Conservation (phyloP, 2,329 filamentous ascomycete species). For the Monosporascus sp. region DNA sequence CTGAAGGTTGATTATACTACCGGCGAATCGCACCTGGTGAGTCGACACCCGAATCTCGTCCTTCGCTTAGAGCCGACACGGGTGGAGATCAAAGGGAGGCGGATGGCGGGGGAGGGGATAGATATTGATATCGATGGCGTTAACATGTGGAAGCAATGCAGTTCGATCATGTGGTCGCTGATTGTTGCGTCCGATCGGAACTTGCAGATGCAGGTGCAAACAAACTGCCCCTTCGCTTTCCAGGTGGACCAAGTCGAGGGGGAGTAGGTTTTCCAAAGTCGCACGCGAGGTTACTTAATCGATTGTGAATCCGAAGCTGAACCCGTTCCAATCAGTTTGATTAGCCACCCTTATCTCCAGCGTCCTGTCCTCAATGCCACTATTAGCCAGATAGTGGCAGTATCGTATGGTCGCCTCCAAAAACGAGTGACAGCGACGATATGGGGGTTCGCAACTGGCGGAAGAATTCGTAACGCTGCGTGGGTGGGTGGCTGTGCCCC, state of each 20-base stretch:
- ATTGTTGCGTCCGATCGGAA: neutral
- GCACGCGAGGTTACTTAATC: neutral
- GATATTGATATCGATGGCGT: conserved; percentile 10
- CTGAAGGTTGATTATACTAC: conserved; percentile 8
- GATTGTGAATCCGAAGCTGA: neutral
- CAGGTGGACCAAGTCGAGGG: neutral
- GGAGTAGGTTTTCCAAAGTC: neutral
- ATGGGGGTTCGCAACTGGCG: too few relatives aligned
- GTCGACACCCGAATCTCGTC: neutral
- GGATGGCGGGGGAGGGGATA: neutral
- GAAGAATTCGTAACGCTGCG: too few relatives aligned
- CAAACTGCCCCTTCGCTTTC: neutral
- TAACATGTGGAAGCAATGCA: conserved; percentile 17
- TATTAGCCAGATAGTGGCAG: neutral
- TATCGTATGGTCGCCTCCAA: neutral
- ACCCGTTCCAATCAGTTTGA: neutral
- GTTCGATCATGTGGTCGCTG: neutral
- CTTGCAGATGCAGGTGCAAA: neutral
- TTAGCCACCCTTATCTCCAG: too few relatives aligned
- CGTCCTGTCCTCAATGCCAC: neutral
- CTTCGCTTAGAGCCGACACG: conserved; percentile 6
- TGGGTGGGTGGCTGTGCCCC: too few relatives aligned
- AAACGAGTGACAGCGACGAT: too few relatives aligned
- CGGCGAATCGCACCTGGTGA: conserved; percentile 2
- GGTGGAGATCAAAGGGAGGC: conserved; percentile 1